Conservation (phyloP, 441 rosid genomes). For the Isatis lusitanica region DNA sequence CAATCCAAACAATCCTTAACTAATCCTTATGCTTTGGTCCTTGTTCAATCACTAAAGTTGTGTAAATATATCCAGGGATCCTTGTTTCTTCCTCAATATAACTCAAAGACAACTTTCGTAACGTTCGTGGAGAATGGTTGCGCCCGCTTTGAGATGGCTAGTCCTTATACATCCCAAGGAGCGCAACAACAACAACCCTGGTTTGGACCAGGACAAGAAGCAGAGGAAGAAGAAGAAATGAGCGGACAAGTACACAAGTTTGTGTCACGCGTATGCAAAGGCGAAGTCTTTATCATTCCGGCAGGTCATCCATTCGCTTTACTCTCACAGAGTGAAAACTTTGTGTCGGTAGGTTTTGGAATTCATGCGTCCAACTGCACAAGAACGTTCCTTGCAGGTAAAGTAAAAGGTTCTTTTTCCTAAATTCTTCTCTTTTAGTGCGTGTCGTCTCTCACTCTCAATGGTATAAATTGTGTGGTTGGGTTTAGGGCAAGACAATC, state of each 20-base stretch:
- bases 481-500: conserved; percentile 43
- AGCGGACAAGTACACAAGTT: conserved; percentile 39
- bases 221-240: conserved; percentile 21
- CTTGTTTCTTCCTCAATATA: conserved; percentile 53
- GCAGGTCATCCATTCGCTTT: conserved; percentile 51
- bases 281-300: conserved; percentile 51
- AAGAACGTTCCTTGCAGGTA: conserved; percentile 65
- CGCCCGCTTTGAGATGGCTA: conserved; percentile 55
- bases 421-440: too few species aligned
- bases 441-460: not conserved
- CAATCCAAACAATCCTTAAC: not conserved
- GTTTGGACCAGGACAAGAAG: not conserved
- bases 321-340: conserved; percentile 36
- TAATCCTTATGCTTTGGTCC: not conserved
- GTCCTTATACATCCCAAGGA: conserved; percentile 41
- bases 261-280: conserved; percentile 42
- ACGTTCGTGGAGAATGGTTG: conserved; percentile 44
- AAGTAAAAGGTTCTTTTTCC: not conserved
- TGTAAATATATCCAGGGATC: conserved; percentile 37
- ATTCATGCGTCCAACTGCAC: conserved; percentile 41
- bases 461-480: not conserved
- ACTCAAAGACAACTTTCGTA: conserved; percentile 41
- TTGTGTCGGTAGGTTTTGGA: conserved; percentile 42
- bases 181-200: conserved; percentile 7
- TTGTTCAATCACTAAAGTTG: not conserved